Evolutionary conservation across 768 basidiomycete species (phyloP).

Genomic region (Termitomyces sp.): DNA sequence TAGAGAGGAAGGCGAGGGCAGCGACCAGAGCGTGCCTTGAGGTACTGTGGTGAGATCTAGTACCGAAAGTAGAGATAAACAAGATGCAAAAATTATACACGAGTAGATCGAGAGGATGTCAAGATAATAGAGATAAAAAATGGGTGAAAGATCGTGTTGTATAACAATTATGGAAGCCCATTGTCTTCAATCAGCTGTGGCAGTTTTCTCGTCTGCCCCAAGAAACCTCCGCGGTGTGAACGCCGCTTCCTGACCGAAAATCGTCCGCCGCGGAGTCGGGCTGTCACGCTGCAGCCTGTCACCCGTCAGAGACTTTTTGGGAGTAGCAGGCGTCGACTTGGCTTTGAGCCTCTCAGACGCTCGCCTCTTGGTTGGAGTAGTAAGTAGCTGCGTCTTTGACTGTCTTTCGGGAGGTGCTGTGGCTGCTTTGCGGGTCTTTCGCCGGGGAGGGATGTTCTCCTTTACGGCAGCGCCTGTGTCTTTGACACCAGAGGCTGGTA

Average conservation of each 20-base stretch:
- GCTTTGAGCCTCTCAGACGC: constrained; percentile 16
- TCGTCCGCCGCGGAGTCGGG: constrained; percentile 23
- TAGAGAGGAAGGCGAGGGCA: background rate
- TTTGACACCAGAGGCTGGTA: constrained; percentile 2
- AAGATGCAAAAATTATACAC: constrained; percentile 3
- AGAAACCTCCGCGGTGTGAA: constrained; percentile 24
- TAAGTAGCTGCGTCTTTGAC: constrained; percentile 6
- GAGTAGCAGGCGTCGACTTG: constrained; percentile 20
- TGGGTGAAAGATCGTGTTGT: too few species aligned
- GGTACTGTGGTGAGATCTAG: constrained; percentile 1
- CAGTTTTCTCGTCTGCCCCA: constrained; percentile 18
- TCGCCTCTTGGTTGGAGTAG: constrained; percentile 13
- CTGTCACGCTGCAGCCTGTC: constrained; percentile 9
- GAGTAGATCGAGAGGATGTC: background rate
- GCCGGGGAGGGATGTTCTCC: constrained; percentile 52
- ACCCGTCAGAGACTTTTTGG: constrained; percentile 13
- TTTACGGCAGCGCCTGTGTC: constrained; percentile 39
- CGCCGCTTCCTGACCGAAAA: constrained; percentile 5
- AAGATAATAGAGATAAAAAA: background rate
- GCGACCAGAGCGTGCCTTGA: constrained; percentile 1
- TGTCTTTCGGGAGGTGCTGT: constrained; percentile 16
- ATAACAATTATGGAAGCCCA: background rate
- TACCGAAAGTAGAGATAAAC: background rate
- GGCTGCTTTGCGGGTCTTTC: constrained; percentile 36
- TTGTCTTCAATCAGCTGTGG: background rate